Conservation (phyloP, 176 grass and related monocot species). For the Coix lacrymajobi region DNA sequence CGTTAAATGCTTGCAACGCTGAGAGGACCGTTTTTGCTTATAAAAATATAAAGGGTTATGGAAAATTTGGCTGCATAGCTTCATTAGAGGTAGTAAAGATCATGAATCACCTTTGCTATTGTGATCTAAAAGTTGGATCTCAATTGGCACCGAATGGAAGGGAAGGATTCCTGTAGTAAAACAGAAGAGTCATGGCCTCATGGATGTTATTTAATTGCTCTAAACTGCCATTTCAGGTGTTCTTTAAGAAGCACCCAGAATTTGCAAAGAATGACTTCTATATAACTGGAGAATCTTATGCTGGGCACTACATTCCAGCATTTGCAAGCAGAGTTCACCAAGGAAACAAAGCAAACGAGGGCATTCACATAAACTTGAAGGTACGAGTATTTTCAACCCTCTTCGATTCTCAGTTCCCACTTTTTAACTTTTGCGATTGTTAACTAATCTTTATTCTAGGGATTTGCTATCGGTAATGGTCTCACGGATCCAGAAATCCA, state of each 20-base stretch:
- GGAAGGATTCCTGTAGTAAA: neutral
- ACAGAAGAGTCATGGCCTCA: neutral
- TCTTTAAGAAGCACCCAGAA: slow-evolving; percentile 85
- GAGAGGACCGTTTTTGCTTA: neutral
- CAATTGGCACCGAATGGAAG: neutral
- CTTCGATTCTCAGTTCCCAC: neutral
- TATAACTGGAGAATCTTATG: slow-evolving; percentile 96
- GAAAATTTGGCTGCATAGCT: neutral
- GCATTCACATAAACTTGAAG: slow-evolving; percentile 92
- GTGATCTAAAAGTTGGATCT: neutral
- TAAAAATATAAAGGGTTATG: neutral
- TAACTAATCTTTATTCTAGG: slow-evolving; percentile 35
- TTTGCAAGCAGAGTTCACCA: slow-evolving; percentile 78
- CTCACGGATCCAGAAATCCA: slow-evolving; percentile 93
- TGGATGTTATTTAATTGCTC: neutral
- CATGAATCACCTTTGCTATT: neutral
- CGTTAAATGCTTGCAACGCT: neutral
- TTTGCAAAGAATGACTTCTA: slow-evolving; percentile 73
- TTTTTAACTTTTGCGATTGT: neutral
- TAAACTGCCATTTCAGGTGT: slow-evolving; percentile 44
- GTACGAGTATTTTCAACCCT: neutral
- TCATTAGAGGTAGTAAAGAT: neutral
- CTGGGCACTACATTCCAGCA: slow-evolving; percentile 97
- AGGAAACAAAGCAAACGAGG: slow-evolving; percentile 85
- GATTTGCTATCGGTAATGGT: slow-evolving; percentile 93